These are phyloP conservation scores for Cordyceps militaris DNA, from an alignment of 2,329 filamentous ascomycete genomes.

Conservation along the genomic window DNA sequence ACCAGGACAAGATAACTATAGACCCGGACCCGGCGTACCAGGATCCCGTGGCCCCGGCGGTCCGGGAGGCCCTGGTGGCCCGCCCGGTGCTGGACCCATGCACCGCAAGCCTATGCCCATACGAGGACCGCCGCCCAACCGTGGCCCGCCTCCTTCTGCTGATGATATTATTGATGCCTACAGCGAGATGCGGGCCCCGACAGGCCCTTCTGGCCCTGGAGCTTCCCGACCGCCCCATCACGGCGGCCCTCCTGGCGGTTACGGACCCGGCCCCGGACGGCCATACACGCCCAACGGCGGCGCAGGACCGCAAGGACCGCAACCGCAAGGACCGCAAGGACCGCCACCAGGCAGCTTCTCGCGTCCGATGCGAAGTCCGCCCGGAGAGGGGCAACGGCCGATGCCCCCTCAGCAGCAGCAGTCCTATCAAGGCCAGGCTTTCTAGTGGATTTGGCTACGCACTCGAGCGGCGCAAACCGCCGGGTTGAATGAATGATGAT, in stretches of 20 bases:
- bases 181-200: conserved; percentile 17
- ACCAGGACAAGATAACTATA: no score
- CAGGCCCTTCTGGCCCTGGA: conserved; percentile 17
- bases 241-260: conserved; percentile 56
- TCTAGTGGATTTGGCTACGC: conserved; percentile 16
- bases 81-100: not conserved
- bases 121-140: conserved; percentile 9
- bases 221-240: conserved; percentile 17
- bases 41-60: conserved; percentile 16
- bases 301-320: conserved; percentile 14
- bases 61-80: conserved; percentile 6
- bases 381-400: conserved; percentile 6
- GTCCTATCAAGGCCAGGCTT: conserved; percentile 33
- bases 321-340: conserved; percentile 15
- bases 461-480: no score
- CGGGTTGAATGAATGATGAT: conserved; percentile 8
- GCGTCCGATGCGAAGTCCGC: conserved; percentile 24
- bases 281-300: conserved; percentile 10
- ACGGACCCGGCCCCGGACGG: conserved; percentile 51
- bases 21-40: conserved; percentile 16
- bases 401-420: conserved; percentile 10
- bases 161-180: conserved; percentile 15
- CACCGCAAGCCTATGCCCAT: conserved; percentile 13
- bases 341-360: conserved; percentile 24
- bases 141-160: conserved; percentile 9